Evolutionary conservation across 2,329 filamentous ascomycete species (phyloP).

Genomic region (Aureobasidium mangrovei): DNA sequence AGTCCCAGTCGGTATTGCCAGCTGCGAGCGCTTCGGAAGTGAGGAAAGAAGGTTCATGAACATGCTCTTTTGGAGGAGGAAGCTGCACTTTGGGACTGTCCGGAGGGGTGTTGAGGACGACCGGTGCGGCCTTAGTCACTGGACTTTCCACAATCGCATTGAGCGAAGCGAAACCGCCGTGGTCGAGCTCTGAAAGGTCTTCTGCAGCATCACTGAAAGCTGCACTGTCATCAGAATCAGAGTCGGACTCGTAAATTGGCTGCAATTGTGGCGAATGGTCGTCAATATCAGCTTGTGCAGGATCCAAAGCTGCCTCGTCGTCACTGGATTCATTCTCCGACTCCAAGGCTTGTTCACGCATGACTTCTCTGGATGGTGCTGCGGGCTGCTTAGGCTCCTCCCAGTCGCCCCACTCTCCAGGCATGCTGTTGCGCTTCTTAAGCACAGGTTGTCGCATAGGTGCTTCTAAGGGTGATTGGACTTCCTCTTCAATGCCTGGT

Average conservation of each 20-base stretch:
- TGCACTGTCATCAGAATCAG: constrained; percentile 40
- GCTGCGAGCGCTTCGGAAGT: constrained; percentile 7
- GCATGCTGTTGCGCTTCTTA: constrained; percentile 12
- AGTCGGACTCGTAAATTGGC: constrained; percentile 16
- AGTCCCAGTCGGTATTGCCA: constrained; percentile 52
- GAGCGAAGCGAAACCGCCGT: constrained; percentile 61
- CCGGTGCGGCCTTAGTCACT: constrained; percentile 20
- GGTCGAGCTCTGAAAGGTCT: constrained; percentile 56
- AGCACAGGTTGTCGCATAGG: not conserved
- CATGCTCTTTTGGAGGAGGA: constrained; percentile 1
- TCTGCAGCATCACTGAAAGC: constrained; percentile 73
- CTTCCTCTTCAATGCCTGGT: constrained; percentile 23
- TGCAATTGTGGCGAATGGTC: constrained; percentile 6
- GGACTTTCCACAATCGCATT: constrained; percentile 62
- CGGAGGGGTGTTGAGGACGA: constrained; percentile 15
- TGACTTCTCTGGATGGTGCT: not conserved
- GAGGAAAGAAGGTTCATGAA: constrained; percentile 11
- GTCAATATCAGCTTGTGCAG: not conserved
- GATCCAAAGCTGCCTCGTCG: not conserved
- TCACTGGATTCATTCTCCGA: constrained; percentile 12
- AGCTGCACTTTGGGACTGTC: constrained; percentile 21
- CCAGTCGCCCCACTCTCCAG: constrained; percentile 14
- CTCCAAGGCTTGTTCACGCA: not conserved
- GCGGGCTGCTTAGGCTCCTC: not conserved
- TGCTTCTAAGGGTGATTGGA: not conserved